These are phyloP conservation scores for Soucietia sequanensis DNA, from an alignment of 805 yeast genomes.

Conservation along the genomic window DNA sequence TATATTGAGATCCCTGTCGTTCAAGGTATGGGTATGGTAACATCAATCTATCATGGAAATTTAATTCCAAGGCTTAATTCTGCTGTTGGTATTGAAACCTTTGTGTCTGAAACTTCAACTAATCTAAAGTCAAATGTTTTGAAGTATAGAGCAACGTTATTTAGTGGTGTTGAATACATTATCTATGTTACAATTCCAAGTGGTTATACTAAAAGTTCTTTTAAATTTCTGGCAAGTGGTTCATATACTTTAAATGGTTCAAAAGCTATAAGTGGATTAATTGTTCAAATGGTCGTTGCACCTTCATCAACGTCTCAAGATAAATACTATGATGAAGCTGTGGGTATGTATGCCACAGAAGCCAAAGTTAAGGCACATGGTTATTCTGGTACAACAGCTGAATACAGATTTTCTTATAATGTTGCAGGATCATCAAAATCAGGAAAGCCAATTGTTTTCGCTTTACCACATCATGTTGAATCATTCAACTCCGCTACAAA, in stretches of 20 bases:
- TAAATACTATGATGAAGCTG: conserved; percentile 49
- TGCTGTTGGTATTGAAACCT: conserved; percentile 42
- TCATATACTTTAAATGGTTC: conserved; percentile 39
- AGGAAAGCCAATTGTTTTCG: conserved; percentile 49
- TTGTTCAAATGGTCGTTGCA: conserved; percentile 53
- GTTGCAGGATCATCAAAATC: conserved; percentile 44
- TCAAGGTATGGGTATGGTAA: conserved; percentile 60
- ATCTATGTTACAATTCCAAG: conserved; percentile 8
- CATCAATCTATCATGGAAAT: conserved; percentile 49
- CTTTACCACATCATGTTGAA: conserved; percentile 62
- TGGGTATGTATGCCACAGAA: conserved; percentile 55
- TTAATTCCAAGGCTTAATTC: conserved; percentile 47
- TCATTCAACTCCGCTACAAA: conserved; percentile 29
- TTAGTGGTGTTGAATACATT: conserved; percentile 2
- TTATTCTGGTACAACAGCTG: conserved; percentile 18
- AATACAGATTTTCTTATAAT: conserved; percentile 41
- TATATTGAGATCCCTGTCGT: conserved; percentile 50
- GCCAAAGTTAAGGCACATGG: conserved; percentile 30
- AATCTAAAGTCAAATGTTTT: conserved; percentile 17
- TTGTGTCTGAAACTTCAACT: conserved; percentile 33
- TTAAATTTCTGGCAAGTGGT: conserved; percentile 52
- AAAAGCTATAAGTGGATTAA: conserved; percentile 30
- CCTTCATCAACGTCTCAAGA: conserved; percentile 18
- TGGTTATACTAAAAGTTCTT: conserved; percentile 32
- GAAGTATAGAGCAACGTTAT: conserved; percentile 4